Evolutionary conservation across 2,329 filamentous ascomycete genomes (phyloP), one percentile per base, ranked within the genome.

Genomic region (Bipolaris bicolor): DNA sequence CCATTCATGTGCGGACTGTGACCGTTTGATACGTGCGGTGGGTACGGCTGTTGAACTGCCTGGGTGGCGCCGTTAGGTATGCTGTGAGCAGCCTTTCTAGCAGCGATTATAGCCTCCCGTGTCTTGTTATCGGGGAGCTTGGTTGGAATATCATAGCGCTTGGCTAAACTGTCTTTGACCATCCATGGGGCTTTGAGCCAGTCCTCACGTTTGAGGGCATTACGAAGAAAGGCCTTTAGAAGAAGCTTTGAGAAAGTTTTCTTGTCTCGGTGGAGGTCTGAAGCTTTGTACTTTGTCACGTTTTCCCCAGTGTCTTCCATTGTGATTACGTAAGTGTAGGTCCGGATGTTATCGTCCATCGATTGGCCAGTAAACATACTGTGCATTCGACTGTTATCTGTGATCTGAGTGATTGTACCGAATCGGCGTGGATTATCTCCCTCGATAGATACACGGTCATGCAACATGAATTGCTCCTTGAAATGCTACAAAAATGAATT

Each of bases 111-210:
- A 10, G 72, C 72, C 33, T 76, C 74, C 20, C 71, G 64, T 2
- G 72, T 76, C 49, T 76, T 72, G 40, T 70, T 61, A 33, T 74
- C 70, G 6, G 95, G 95, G 11, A 98, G 87, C 51, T 91, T 87
- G 15, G 88, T 94, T n/a, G 88, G 92, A 61, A 99, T 95, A 61
- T 91, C 88, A 76, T 95, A 97, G 61, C 88, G 84, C 44, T 87
- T 86, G 1, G 95, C 95, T 57, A 96, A 88, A 52, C 92, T 88
- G 34, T 90, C 85, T 78, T 96, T 97, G 16, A 98, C 94, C 53
- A 96, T 81, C 95, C 95, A 99, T 0, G 95, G 94, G 0, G 95
- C 95, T n/a, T 94, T 94, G 59, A 88, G 94, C 92, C 93, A 98
- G 3, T 92, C 86, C 71, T 98, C 95, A 60, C 94, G 83, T 1